Evolutionary conservation across 169 alveolate species (phyloP).

Genomic region (Cytauxzoon felis): DNA sequence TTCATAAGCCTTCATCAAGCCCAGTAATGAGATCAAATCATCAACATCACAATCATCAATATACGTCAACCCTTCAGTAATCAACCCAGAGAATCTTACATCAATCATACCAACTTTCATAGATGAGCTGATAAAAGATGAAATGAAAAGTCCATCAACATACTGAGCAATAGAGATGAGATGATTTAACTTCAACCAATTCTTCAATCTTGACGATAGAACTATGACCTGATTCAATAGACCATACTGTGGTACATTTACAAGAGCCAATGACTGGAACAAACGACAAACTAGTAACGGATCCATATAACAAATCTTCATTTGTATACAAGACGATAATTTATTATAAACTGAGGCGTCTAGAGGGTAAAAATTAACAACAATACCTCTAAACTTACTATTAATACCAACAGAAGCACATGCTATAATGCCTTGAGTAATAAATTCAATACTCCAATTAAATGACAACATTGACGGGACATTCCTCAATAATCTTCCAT

Average conservation of each 20-base stretch:
- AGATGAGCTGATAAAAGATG: constrained; percentile 3
- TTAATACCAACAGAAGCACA: constrained; percentile 11
- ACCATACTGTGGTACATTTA: constrained; percentile 25
- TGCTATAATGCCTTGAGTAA: constrained; percentile 39
- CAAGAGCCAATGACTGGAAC: constrained; percentile 30
- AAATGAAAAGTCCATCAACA: not conserved
- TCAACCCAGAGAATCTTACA: not conserved
- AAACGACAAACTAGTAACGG: constrained; percentile 21
- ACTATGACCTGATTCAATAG: constrained; percentile 41
- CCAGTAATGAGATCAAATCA: not conserved
- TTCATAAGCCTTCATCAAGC: too few relatives aligned
- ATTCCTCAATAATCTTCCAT: constrained; percentile 48
- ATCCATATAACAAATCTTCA: not conserved
- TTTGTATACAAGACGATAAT: constrained; percentile 33
- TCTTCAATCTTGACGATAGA: constrained; percentile 6
- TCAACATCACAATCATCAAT: constrained; percentile 13
- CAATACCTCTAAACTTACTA: not conserved
- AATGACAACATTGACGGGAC: constrained; percentile 56
- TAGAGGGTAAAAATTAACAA: not conserved
- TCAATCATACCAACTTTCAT: constrained; percentile 27
- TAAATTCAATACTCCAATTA: constrained; percentile 39
- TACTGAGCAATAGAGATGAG: constrained; percentile 42
- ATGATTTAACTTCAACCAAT: constrained; percentile 39
- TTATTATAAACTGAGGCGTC: constrained; percentile 20
- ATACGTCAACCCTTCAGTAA: constrained; percentile 1